phyloP scores from a whole-genome alignment of 345 rosid genomes.

The Linum trigynum region DNA sequence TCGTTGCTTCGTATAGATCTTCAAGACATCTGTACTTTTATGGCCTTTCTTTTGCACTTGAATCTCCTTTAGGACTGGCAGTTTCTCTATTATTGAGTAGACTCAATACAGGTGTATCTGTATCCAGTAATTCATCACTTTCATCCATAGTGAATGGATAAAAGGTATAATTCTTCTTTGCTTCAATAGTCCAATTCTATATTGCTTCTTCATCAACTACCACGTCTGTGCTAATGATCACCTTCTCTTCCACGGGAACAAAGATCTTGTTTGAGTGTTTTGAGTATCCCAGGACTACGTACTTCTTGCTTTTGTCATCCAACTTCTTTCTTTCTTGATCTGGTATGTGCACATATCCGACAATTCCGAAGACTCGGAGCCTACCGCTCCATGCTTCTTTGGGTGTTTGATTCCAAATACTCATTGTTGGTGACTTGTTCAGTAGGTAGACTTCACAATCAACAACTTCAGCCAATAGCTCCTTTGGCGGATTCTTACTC shows the following conservation, averaged over 20 bases:
- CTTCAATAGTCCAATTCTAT: neutral
- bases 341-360: neutral
- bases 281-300: neutral
- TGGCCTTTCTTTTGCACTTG: neutral
- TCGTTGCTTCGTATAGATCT: neutral
- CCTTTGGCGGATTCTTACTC: neutral
- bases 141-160: neutral
- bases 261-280: conserved; percentile 1
- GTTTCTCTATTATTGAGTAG: neutral
- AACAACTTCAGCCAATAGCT: conserved; percentile 1
- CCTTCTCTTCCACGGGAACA: neutral
- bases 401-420: neutral
- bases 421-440: neutral
- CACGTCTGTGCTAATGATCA: neutral
- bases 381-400: neutral
- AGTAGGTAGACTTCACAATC: neutral
- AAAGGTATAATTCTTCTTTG: neutral
- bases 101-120: neutral
- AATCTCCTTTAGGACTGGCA: neutral
- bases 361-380: neutral
- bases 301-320: neutral
- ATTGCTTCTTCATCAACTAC: neutral
- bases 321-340: neutral
- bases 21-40: neutral
- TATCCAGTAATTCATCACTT: neutral